Base-by-base conservation (phyloP, 2,329 filamentous ascomycete species). In the Pleomassaria siparia region DNA sequence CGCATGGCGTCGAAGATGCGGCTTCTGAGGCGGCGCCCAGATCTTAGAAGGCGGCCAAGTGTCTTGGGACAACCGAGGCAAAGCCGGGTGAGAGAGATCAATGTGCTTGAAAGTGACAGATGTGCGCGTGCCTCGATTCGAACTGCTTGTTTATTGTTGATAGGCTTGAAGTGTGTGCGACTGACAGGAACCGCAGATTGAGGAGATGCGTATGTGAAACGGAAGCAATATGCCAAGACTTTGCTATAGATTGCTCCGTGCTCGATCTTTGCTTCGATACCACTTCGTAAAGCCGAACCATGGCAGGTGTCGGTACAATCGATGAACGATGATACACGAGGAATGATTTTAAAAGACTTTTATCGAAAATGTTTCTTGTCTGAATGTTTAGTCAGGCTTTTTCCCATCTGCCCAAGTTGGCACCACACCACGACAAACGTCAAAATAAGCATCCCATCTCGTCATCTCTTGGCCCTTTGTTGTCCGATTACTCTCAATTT, bases 361-460 rank as follows among this genome's bases (percentile, higher is more conserved):
- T 20, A 35, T 35, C n/a, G n/a, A 20, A 10, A 18, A 35, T 35
- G 20, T 33, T 28, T 28, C 29, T 9, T 20, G 6, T 5, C 9
- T 9, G 10, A 10, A n/a, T 37, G 11, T 4, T 37, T 50, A 60
- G 46, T 63, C 61, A 21, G 60, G 57, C 40, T 53, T 58, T 42
- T 63, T 73, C 46, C 66, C 67, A 57, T 78, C 75, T 36, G 66
- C 66, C 74, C 78, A 78, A 56, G 76, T 80, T 10, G 78, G 74
- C 48, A 67, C 65, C 49, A 80, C 75, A 2, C 63, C 67, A 37
- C 62, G 63, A 60, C 78, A 81, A 20, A 80, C 75, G 40, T 62
- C 67, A 3, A 76, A 70, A 64, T 79, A 80, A 28, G 79, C 76
- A 51, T 70, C 63, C 72, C 76, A 80, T 49, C 70, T 70, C 44